phyloP scores from a whole-genome alignment of 441 rosid species.

The Gossypium lobatum region DNA sequence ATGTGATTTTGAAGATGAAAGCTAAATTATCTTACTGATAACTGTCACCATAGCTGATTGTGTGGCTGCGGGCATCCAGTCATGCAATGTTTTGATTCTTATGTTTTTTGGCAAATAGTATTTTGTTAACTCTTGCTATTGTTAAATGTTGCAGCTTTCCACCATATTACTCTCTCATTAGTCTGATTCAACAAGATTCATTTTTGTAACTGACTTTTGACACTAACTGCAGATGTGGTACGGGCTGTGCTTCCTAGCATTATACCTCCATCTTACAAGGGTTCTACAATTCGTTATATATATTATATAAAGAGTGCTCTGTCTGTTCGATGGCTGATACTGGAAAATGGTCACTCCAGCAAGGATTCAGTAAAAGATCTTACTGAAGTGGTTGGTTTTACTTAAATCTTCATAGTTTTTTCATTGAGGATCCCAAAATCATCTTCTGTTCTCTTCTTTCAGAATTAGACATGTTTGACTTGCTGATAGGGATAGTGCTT shows the following conservation, averaged over 20 bases:
- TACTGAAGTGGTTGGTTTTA: conserved; percentile 57
- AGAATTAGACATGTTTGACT: background rate
- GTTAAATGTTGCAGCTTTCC: background rate
- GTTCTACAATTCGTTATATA: conserved; percentile 77
- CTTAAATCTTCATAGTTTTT: conserved; percentile 5
- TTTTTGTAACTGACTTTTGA: background rate
- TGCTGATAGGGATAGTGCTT: background rate
- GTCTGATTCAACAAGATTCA: conserved; percentile 3
- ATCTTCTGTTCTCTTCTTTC: background rate
- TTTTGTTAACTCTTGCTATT: background rate
- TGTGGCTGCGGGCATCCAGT: background rate
- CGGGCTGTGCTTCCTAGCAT: conserved; percentile 62
- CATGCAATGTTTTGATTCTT: background rate
- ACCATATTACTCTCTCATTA: background rate
- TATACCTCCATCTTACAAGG: conserved; percentile 85
- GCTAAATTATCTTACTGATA: background rate
- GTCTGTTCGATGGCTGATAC: conserved; percentile 53
- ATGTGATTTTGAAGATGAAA: background rate
- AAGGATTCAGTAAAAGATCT: conserved; percentile 40
- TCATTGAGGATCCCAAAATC: background rate
- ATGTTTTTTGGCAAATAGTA: background rate
- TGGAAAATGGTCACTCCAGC: conserved; percentile 54
- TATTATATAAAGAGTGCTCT: conserved; percentile 68
- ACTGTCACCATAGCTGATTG: background rate
- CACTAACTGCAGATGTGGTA: conserved; percentile 53